phyloP scores from a whole-genome alignment of 805 yeast genomes.

The Schwanniomyces occidentalis region DNA sequence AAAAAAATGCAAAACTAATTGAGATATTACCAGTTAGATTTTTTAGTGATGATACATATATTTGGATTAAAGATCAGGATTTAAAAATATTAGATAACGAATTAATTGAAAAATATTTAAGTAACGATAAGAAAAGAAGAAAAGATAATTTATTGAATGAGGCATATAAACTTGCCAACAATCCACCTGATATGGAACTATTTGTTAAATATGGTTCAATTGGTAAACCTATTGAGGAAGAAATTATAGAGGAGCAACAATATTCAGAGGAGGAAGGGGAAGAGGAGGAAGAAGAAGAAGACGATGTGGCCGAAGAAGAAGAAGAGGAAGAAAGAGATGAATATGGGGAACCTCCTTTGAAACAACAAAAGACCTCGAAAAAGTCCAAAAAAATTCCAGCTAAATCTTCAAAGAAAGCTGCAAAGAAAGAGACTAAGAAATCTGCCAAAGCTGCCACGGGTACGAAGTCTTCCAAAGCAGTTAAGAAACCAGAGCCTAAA shows the following conservation, averaged over 20 bases:
- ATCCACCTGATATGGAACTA: conserved; percentile 43
- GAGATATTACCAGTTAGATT: conserved; percentile 57
- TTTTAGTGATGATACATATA: conserved; percentile 70
- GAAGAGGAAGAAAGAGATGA: conserved; percentile 14
- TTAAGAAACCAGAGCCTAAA: conserved; percentile 11
- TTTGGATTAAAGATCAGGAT: conserved; percentile 61
- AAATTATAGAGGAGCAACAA: conserved; percentile 46
- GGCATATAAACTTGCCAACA: conserved; percentile 55
- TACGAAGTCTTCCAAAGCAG: conserved; percentile 7
- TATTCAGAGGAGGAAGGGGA: conserved; percentile 22
- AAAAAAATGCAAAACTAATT: conserved; percentile 13
- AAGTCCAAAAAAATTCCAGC: conserved; percentile 10
- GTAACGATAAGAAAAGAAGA: conserved; percentile 27
- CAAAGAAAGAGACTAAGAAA: conserved; percentile 9
- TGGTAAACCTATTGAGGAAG: conserved; percentile 49
- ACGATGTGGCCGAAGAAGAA: conserved; percentile 14
- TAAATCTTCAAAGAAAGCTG: conserved; percentile 6
- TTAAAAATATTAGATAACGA: conserved; percentile 45
- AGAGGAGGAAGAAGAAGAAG: conserved; percentile 18
- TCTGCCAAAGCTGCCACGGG: background rate
- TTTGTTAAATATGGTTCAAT: conserved; percentile 42
- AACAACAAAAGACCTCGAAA: conserved; percentile 10
- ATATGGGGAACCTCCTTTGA: conserved; percentile 13
- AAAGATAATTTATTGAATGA: conserved; percentile 45
- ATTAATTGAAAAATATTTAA: conserved; percentile 41